phyloP scores from a whole-genome alignment of 148 eudicot genomes.

The Rhododendron kiyosumense region DNA sequence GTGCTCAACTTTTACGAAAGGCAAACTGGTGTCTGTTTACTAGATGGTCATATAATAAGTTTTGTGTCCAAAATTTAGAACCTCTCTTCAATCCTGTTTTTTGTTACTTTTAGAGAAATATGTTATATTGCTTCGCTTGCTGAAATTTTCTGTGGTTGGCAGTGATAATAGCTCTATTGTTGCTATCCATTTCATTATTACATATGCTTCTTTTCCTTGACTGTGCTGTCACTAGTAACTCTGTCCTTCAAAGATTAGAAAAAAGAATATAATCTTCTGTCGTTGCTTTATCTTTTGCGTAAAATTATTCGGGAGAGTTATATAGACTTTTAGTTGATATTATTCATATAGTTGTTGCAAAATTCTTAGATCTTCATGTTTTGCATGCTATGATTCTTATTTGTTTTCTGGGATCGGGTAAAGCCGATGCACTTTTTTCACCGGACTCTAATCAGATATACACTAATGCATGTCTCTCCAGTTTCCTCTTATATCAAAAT shows the following conservation, averaged over 20 bases:
- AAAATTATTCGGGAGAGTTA: not conserved
- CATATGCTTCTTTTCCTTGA: not conserved
- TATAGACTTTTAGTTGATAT: not conserved
- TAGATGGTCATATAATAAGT: not conserved
- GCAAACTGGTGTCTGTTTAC: not conserved
- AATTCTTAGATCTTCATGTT: not conserved
- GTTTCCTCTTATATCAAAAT: slow-evolving; percentile 90
- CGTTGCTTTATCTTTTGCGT: not conserved
- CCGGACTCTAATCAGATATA: not conserved
- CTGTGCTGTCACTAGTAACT: not conserved
- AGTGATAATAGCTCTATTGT: not conserved
- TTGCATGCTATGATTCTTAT: not conserved
- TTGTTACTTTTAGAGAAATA: not conserved
- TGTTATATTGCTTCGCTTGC: not conserved
- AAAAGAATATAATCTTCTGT: not conserved
- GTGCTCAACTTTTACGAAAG: not conserved
- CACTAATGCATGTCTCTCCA: slow-evolving; percentile 24
- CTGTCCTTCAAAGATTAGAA: not conserved
- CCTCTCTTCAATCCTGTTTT: not conserved
- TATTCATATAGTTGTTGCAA: not conserved
- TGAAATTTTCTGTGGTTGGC: not conserved
- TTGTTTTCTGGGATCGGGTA: not conserved
- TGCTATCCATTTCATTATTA: not conserved
- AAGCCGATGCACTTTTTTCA: not conserved
- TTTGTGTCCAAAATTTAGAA: not conserved